Conservation (phyloP, 257 asterid genomes). For the Solanum bulbocastanum region DNA sequence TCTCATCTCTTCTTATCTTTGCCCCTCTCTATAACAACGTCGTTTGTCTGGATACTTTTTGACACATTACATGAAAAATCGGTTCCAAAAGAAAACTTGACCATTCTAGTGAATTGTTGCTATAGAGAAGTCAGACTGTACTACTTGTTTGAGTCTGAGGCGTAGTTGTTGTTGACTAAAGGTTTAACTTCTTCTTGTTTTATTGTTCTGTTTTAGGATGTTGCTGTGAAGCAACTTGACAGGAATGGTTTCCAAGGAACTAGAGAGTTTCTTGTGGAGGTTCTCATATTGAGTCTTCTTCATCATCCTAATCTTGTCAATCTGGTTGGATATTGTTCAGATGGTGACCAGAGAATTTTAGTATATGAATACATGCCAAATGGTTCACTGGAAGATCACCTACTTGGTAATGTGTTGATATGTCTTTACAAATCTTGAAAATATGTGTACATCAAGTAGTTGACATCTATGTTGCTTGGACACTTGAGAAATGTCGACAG, state of each 20-base stretch:
- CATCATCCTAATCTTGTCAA: constrained; percentile 51
- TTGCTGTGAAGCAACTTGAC: constrained; percentile 52
- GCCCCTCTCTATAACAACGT: not conserved
- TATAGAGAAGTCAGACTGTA: not conserved
- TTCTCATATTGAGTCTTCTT: constrained; percentile 38
- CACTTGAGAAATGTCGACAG: not conserved
- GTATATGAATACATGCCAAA: constrained; percentile 43
- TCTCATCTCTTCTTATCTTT: not conserved
- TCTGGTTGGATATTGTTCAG: constrained; percentile 54
- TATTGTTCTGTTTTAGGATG: constrained; percentile 22
- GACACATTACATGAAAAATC: not conserved
- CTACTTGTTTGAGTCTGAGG: not conserved
- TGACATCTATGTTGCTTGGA: not conserved
- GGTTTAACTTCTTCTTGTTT: not conserved
- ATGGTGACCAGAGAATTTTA: constrained; percentile 42
- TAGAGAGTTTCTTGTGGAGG: constrained; percentile 49
- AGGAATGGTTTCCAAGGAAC: constrained; percentile 59
- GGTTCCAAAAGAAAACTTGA: not conserved
- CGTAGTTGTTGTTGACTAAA: not conserved
- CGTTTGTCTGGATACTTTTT: not conserved
- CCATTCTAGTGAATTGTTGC: not conserved
- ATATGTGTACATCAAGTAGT: not conserved
- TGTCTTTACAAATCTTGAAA: not conserved
- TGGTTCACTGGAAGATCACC: constrained; percentile 58
- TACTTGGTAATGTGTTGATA: constrained; percentile 21